Conservation (phyloP, 257 asterid species). For the Gentiana straminea region DNA sequence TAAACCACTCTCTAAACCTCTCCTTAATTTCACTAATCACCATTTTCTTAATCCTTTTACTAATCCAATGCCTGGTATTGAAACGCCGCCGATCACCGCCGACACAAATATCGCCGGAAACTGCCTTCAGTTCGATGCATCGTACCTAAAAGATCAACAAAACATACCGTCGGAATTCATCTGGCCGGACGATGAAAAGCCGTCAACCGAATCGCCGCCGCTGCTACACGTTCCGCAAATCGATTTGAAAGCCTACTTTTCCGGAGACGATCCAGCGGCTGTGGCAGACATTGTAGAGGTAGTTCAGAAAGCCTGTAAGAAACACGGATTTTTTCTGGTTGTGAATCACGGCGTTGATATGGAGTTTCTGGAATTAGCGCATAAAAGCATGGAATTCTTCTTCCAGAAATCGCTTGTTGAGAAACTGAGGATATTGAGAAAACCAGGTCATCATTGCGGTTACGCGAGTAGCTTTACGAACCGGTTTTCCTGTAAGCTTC, state of each 20-base stretch:
- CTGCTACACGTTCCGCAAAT: conserved; percentile 38
- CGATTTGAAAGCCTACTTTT: conserved; percentile 35
- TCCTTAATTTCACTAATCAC: background rate
- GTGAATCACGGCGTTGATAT: conserved; percentile 60
- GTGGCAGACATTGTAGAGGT: conserved; percentile 21
- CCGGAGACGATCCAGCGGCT: conserved; percentile 38
- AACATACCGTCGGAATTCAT: conserved; percentile 61
- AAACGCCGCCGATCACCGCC: conserved; percentile 12
- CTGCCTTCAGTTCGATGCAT: conserved; percentile 37
- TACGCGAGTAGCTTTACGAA: conserved; percentile 69
- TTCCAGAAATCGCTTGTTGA: conserved; percentile 35
- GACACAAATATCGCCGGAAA: conserved; percentile 4
- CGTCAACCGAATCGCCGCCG: conserved; percentile 34
- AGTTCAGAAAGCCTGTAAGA: conserved; percentile 44
- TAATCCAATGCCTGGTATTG: background rate
- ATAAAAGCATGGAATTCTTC: conserved; percentile 25
- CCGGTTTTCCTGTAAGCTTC: conserved; percentile 68
- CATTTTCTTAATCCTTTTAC: background rate
- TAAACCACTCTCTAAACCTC: background rate
- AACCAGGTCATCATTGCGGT: conserved; percentile 53
- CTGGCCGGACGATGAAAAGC: conserved; percentile 67
- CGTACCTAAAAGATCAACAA: conserved; percentile 31
- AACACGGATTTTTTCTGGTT: conserved; percentile 55
- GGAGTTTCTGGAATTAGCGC: conserved; percentile 38
- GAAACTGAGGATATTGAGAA: conserved; percentile 42